phyloP scores from a whole-genome alignment of 257 asterid species.

The Salvia rosmarinus region DNA sequence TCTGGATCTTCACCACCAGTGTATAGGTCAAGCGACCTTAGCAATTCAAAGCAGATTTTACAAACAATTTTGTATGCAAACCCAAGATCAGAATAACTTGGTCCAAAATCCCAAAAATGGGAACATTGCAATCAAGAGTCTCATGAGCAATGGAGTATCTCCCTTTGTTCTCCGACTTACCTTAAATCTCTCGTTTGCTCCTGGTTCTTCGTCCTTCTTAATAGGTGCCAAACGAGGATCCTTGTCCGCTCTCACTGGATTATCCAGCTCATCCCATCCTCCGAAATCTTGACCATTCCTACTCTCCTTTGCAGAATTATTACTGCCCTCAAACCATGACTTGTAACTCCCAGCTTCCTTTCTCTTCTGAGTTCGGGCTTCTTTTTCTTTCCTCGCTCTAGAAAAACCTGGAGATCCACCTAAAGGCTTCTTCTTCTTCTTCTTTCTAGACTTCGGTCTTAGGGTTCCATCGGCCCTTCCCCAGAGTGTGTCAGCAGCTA shows the following conservation, averaged over 20 bases:
- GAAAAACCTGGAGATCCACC: constrained; percentile 38
- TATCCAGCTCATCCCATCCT: constrained; percentile 95
- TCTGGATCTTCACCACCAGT: no score
- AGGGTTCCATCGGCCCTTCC: constrained; percentile 46
- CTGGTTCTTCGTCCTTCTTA: constrained; percentile 29
- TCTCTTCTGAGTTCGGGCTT: constrained; percentile 36
- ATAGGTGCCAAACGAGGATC: constrained; percentile 29
- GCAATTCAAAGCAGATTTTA: no score
- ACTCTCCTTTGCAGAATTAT: constrained; percentile 36
- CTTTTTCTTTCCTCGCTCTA: constrained; percentile 45
- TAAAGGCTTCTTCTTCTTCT: constrained; percentile 50
- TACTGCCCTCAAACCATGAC: constrained; percentile 54
- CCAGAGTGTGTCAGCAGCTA: constrained; percentile 54
- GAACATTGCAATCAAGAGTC: constrained; percentile 61
- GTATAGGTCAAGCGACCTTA: no score
- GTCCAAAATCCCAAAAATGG: constrained; percentile 65
- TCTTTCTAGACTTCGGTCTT: constrained; percentile 47
- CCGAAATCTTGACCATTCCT: constrained; percentile 47
- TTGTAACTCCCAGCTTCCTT: constrained; percentile 44
- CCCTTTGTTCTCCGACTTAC: constrained; percentile 55
- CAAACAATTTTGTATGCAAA: no score
- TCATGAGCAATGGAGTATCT: constrained; percentile 50
- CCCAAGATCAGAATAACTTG: no score
- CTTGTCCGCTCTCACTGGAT: constrained; percentile 39
- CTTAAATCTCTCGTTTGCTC: constrained; percentile 38